These are phyloP conservation scores for Chondrostereum purpureum DNA, from an alignment of 1,284 basidiomycete genomes.

Conservation along the genomic window DNA sequence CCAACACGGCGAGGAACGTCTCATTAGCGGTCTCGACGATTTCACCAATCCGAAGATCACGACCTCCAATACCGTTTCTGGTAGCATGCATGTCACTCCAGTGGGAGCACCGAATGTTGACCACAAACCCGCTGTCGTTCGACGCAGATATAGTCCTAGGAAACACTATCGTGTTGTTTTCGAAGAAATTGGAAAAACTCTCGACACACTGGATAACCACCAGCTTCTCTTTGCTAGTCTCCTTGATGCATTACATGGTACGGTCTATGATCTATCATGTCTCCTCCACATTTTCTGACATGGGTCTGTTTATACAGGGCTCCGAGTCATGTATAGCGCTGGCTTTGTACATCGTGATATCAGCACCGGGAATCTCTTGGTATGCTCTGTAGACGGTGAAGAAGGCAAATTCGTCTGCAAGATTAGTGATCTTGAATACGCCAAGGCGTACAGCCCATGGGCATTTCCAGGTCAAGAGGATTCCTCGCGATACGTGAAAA, in stretches of 20 bases:
- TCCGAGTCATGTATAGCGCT: background rate
- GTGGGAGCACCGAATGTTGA: background rate
- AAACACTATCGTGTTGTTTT: background rate
- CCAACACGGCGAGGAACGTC: background rate
- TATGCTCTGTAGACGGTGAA: no score
- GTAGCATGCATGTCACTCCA: no score
- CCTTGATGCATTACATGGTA: background rate
- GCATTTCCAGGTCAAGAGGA: background rate
- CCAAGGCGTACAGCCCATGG: background rate
- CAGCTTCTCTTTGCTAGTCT: background rate
- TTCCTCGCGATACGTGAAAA: background rate
- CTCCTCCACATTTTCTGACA: background rate
- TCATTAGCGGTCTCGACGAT: background rate
- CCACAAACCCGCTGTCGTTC: no score
- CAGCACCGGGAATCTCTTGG: background rate
- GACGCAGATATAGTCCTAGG: no score
- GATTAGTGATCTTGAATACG: background rate
- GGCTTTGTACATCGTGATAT: background rate
- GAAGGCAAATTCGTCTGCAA: background rate
- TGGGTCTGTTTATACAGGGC: background rate
- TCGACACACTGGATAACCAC: background rate
- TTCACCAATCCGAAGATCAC: background rate
- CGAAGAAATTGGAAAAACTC: background rate
- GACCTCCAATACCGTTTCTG: no score
- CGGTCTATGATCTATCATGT: background rate